Base-by-base conservation (phyloP, 345 rosid species). In the Camelina laxa region DNA sequence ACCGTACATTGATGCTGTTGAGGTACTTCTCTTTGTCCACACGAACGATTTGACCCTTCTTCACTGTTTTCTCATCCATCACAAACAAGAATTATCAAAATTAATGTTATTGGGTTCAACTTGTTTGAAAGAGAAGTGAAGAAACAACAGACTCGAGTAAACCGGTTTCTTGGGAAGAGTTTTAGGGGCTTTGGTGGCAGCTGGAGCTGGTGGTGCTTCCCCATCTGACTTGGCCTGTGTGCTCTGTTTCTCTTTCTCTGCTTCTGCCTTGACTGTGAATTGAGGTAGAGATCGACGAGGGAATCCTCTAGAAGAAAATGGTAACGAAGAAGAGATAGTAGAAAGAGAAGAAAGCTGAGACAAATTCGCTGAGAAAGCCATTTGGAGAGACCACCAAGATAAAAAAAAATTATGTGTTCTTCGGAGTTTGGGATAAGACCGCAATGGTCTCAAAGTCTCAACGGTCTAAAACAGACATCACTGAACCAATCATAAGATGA, bases 1-100 rank as follows among this genome's bases (percentile, higher is more conserved):
- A 54, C 85, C 0, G 58, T 81, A 89, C 98, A 81, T 93, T 93
- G 56, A 93, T 33, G 74, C 98, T 91, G 66, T 86, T 87, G 30
- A 93, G 97, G 75, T 93, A 91, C 86, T 93, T 91, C 38, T 93
- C 96, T 75, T 91, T 93, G n/a, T 91, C 97, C 76, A 93, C 98
- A 66, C 95, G 91, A 80, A 93, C 98, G 63, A 93, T 89, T 85
- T 93, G 97, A 9, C 98, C 98, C 79, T 93, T 93, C 87, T 89
- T 93, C 97, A 93, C 96, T 93, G 97, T 59, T 68, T 48, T 41
- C 48, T 14, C 76, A 72, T 62, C 62, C 22, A 44, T 0, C 41
- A 66, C 68, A 66, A 36, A 39, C 10, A 19, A 17, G 16, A 21
- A 9, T 8, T 9, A 55, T 70, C 2, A 76, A 15, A n/a, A 24